Base-by-base conservation (phyloP, 495 filamentous ascomycete genomes). In the Podospora sp. region DNA sequence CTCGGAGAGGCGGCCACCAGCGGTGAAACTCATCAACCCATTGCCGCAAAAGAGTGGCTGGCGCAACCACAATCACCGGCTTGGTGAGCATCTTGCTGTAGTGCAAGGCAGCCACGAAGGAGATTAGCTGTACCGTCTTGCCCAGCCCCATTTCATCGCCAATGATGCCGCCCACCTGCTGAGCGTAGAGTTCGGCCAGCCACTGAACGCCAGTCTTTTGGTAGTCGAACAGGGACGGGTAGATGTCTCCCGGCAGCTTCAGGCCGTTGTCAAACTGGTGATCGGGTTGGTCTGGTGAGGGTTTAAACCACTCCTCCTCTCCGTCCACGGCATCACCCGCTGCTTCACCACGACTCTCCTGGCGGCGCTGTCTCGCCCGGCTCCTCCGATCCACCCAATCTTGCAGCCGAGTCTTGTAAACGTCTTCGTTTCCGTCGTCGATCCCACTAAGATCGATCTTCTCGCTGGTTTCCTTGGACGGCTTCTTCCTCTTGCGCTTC, bases 111-210 rank as follows among this genome's bases (percentile, higher is more conserved):
- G 95, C 95, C 27, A 98, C 79, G 72, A 97, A 97, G 0, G 94
- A 88, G 58, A 99, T 97, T 59, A 92, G 82, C 76, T 97, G 94
- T 26, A 99, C 82, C 0, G 95, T 99, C 78, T 99, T 99, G 12
- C 95, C 95, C 16, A 98, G 83, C 0, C 95, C 95, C 95, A 99
- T 99, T 81, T 99, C 95, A 70, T 99, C 95, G 7, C 93, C 95
- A 58, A 99, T 85, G 63, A 99, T 99, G 16, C 95, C 95, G 24
- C 95, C 95, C 27, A 96, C 92, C 68, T 90, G 84, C 75, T 97
- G 91, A 51, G 87, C 82, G 75, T 97, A 93, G 18, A 99, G 80
- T 77, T 99, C 93, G 79, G 92, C 93, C n/a, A 99, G 83, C 95
- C 95, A 99, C 73, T 96, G 91, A 2, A 98, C 93, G 16, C 94